Evolutionary conservation across 2,329 filamentous ascomycete species (phyloP), one percentile per base, ranked within the genome.

Genomic region (Meredithiella fracta): DNA sequence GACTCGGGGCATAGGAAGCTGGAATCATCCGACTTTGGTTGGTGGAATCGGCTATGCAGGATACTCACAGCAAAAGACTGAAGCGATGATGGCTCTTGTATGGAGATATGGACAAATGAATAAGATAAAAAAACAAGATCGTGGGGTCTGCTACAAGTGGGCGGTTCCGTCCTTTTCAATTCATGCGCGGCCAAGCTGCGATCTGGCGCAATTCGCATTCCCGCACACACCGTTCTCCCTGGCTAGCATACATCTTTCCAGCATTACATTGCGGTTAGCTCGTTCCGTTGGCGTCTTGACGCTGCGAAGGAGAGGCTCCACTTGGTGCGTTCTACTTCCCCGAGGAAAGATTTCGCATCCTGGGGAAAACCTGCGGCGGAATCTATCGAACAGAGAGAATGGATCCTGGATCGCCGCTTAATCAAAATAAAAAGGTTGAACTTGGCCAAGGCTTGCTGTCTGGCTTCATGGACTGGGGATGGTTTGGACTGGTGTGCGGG

Each of bases 311-410:
- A n/a, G n/a, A 9, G 20, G 40, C 15, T 44, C 40, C 14, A 44
- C 40, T 7, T 20, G 40, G 40, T n/a, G n/a, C 8, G 40, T 44
- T 20, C 40, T n/a, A 44, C 40, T 44, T 44, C 15, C 40, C 40
- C 40, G 40, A 44, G 40, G 40, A 44, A 44, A 44, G 40, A 44
- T 44, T 44, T 44, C 40, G 17, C 40, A 44, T 44, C 40, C 40
- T 44, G 40, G 40, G 40, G 40, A 44, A 44, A 44, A 44, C 40
- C 40, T 22, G 20, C 40, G 40, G 8, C 20, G 40, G 17, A 44
- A 22, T 44, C 20, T 2, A 22, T 22, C 29, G 11, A 34, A 11
- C 15, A 2, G 11, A 44, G 20, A 8, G 40, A n/a, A 44, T 44
- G 7, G 11, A 44, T 22, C 40, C 40, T 44, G n/a, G 6, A 8